phyloP scores from a whole-genome alignment of 768 basidiomycete species.

The Termitomyces sp. region DNA sequence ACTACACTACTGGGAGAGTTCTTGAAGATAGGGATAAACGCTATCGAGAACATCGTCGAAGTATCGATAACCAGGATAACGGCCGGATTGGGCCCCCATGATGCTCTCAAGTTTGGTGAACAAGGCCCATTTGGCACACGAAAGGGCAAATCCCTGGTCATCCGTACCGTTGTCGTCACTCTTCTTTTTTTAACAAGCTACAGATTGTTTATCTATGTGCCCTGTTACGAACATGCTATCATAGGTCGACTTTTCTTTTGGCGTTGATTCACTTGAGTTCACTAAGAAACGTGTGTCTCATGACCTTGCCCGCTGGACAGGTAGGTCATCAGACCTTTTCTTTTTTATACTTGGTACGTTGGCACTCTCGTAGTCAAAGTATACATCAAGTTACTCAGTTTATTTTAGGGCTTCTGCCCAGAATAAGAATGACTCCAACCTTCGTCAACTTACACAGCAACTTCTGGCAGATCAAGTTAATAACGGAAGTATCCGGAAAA shows the following conservation, averaged over 20 bases:
- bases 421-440: not conserved
- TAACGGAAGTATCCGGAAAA: not conserved
- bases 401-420: not conserved
- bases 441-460: not conserved
- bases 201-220: conserved; percentile 17
- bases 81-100: conserved; percentile 25
- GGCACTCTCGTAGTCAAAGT: not conserved
- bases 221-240: conserved; percentile 16
- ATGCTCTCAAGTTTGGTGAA: conserved; percentile 5
- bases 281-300: conserved; percentile 8
- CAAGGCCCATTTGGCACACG: conserved; percentile 12
- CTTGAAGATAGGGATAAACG: conserved; percentile 56
- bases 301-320: not conserved
- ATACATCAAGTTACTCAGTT: not conserved
- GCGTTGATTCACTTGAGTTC: conserved; percentile 6
- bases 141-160: conserved; percentile 9
- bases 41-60: conserved; percentile 40
- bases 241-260: conserved; percentile 15
- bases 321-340: not conserved
- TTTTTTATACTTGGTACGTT: not conserved
- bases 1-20: conserved; percentile 31
- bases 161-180: conserved; percentile 8
- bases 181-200: conserved; percentile 3
- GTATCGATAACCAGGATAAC: conserved; percentile 34
- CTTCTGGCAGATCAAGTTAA: not conserved